phyloP scores from a whole-genome alignment of 805 yeast species.

The Saturnispora sekii region DNA sequence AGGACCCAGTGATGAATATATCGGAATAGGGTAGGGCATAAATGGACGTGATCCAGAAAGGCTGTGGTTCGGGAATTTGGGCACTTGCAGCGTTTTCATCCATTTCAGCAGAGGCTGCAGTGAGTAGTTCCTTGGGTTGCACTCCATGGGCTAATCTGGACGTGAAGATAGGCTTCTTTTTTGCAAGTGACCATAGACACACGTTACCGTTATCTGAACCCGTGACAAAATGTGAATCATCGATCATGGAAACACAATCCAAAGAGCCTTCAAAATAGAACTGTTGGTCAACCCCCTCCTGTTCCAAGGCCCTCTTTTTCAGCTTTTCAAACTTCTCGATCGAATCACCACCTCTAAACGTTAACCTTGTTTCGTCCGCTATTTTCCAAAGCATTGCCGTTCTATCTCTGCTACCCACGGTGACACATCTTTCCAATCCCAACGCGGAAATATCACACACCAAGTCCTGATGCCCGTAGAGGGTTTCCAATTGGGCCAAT shows the following conservation, averaged over 20 bases:
- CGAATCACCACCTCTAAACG: conserved; percentile 83
- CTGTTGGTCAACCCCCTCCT: conserved; percentile 15
- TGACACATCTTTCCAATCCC: conserved; percentile 82
- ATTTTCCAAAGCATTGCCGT: conserved; percentile 96
- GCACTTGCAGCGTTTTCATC: conserved; percentile 26
- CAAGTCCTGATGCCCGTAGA: conserved; percentile 92
- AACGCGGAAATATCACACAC: conserved; percentile 77
- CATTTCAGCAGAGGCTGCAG: conserved; percentile 46
- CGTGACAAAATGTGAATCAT: conserved; percentile 85
- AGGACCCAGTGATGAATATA: conserved; percentile 79
- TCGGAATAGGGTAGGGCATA: conserved; percentile 80
- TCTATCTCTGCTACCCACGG: conserved; percentile 91
- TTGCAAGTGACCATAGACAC: conserved; percentile 81
- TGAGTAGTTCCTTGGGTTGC: conserved; percentile 31
- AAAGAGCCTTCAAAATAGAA: conserved; percentile 75
- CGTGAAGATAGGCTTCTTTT: conserved; percentile 76
- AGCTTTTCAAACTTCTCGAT: conserved; percentile 29
- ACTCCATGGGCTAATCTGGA: conserved; percentile 73
- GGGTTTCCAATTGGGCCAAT: conserved; percentile 77
- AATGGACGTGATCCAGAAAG: conserved; percentile 78
- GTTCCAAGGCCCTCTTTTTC: conserved; percentile 27
- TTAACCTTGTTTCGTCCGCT: conserved; percentile 86
- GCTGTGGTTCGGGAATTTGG: conserved; percentile 64
- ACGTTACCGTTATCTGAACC: conserved; percentile 93
- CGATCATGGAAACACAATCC: conserved; percentile 84